Conservation (phyloP, 306 rosid species). For the Cucumis hystrix region DNA sequence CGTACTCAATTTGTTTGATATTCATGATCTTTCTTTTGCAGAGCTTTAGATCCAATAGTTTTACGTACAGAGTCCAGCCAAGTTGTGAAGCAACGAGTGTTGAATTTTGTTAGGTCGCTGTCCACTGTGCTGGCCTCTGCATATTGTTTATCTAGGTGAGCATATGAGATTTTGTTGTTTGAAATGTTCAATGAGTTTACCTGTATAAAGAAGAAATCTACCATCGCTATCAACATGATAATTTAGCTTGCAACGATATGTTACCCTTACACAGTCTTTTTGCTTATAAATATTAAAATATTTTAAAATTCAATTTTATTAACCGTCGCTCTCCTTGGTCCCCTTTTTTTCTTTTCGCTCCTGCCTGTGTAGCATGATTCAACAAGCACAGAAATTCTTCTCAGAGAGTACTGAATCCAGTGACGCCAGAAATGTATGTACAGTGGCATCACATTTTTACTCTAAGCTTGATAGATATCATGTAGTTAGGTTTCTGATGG, state of each 20-base stretch:
- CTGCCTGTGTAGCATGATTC: constrained; percentile 49
- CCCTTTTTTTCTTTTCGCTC: background rate
- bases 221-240: background rate
- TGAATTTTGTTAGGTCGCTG: constrained; percentile 72
- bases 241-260: background rate
- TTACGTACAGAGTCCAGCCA: constrained; percentile 63
- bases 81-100: constrained; percentile 64
- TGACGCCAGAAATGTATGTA: constrained; percentile 60
- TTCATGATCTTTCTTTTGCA: constrained; percentile 17
- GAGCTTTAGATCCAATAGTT: constrained; percentile 67
- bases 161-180: constrained; percentile 10
- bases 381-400: constrained; percentile 63
- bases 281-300: background rate
- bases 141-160: constrained; percentile 85
- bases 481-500: background rate
- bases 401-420: constrained; percentile 47
- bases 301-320: background rate
- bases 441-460: background rate
- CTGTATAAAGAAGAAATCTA: background rate
- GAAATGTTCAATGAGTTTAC: constrained; percentile 12
- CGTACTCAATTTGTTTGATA: background rate
- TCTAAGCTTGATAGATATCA: background rate
- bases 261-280: background rate
- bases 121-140: constrained; percentile 80
- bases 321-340: background rate